Conservation (phyloP, 202 grass and related monocot genomes). For the Cymbopogon flexuosus region DNA sequence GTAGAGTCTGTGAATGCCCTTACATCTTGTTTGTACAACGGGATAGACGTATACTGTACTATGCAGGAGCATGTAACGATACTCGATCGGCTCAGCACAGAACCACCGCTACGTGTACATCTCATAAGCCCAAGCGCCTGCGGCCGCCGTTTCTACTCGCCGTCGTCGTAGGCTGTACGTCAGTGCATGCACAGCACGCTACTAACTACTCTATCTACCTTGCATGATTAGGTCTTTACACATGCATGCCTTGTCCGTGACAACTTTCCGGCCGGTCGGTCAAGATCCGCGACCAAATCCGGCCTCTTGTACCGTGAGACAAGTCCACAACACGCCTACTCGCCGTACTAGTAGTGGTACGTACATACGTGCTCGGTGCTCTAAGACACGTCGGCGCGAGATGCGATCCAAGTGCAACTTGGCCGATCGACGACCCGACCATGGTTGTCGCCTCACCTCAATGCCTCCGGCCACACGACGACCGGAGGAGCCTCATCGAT, state of each 20-base stretch:
- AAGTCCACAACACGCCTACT: background rate
- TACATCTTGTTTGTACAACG: too few species aligned
- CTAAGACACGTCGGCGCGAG: too few species aligned
- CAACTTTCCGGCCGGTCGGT: background rate
- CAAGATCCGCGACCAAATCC: background rate
- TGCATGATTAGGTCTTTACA: background rate
- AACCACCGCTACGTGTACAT: too few species aligned
- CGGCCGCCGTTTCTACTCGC: too few species aligned
- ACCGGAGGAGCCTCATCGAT: too few species aligned
- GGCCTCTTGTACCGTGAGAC: background rate
- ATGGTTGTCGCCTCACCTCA: too few species aligned
- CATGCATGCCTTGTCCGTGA: background rate
- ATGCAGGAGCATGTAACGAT: too few species aligned
- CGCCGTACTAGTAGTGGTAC: background rate
- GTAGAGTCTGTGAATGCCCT: too few species aligned
- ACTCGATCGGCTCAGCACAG: too few species aligned
- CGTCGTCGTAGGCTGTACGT: background rate
- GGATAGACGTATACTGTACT: too few species aligned
- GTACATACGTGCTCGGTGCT: background rate
- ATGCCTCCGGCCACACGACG: too few species aligned
- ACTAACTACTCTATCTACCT: background rate
- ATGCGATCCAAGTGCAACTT: background rate
- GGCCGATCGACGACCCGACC: background rate
- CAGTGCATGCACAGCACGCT: background rate
- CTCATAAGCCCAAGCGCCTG: too few species aligned